These are phyloP conservation scores for Trametopsis cervina DNA, from an alignment of 768 basidiomycete species.

Conservation along the genomic window DNA sequence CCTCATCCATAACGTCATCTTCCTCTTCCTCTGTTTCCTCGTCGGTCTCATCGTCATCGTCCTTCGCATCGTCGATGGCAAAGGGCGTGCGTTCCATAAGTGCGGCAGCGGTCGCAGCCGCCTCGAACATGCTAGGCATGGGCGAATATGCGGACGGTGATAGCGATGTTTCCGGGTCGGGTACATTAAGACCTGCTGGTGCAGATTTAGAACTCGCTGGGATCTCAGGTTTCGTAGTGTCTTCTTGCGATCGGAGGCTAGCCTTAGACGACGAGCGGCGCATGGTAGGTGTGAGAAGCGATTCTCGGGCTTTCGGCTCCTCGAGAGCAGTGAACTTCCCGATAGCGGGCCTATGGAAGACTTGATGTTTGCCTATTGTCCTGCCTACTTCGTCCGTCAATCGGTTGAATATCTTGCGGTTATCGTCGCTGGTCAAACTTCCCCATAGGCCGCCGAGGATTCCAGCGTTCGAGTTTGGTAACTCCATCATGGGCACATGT, in stretches of 20 bases:
- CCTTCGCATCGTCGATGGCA: slow-evolving; percentile 92
- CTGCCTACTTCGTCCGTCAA: slow-evolving; percentile 93
- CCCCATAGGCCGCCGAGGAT: slow-evolving; percentile 84
- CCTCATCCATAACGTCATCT: slow-evolving; percentile 87
- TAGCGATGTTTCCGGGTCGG: slow-evolving; percentile 24
- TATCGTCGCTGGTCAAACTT: slow-evolving; percentile 82
- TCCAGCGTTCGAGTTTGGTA: slow-evolving; percentile 50
- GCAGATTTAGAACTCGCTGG: slow-evolving; percentile 20
- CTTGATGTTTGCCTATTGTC: slow-evolving; percentile 90
- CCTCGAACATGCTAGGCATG: slow-evolving; percentile 56
- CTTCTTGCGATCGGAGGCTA: slow-evolving; percentile 33
- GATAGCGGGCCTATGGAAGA: slow-evolving; percentile 75
- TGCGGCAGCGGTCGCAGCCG: slow-evolving; percentile 67
- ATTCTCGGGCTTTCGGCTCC: slow-evolving; percentile 85
- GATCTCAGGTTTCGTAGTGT: slow-evolving; percentile 22
- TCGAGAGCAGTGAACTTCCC: slow-evolving; percentile 78
- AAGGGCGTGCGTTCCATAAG: slow-evolving; percentile 90
- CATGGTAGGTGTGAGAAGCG: slow-evolving; percentile 69
- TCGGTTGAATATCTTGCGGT: slow-evolving; percentile 90
- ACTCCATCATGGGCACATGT: slow-evolving; percentile 58
- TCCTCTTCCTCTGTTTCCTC: slow-evolving; percentile 45
- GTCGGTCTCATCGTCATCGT: slow-evolving; percentile 68
- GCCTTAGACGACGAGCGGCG: slow-evolving; percentile 52
- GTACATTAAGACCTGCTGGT: slow-evolving; percentile 46
- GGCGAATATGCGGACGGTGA: slow-evolving; percentile 37